Percentiles rank a stretch among this genome's conserved stretches.
Conservation (phyloP, 495 filamentous ascomycete species). For the Xylaria intraflava region DNA sequence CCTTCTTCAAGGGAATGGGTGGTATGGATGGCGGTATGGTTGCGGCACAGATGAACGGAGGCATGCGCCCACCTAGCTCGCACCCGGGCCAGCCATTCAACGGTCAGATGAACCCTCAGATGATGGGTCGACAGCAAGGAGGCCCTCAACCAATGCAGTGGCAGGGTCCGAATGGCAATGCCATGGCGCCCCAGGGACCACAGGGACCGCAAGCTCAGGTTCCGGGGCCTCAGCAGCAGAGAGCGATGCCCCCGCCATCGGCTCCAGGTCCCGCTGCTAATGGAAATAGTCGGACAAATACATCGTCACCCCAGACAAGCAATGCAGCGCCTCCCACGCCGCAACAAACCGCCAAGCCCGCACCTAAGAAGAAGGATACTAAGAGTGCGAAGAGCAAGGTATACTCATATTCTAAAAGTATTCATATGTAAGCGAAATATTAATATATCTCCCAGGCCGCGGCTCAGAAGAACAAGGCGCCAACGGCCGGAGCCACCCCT, state of each 20-base stretch:
- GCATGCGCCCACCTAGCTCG: slow-evolving; percentile 81
- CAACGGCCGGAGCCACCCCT: slow-evolving; percentile 63
- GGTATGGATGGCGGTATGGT: slow-evolving; percentile 54
- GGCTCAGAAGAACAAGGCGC: slow-evolving; percentile 70
- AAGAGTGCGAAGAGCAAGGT: slow-evolving; percentile 72
- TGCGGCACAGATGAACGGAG: slow-evolving; percentile 52
- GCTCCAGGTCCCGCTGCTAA: slow-evolving; percentile 58
- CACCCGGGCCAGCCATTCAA: slow-evolving; percentile 62
- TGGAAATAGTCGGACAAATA: slow-evolving; percentile 51
- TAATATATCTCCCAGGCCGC: slow-evolving; percentile 42
- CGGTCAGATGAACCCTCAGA: slow-evolving; percentile 57
- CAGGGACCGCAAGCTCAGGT: slow-evolving; percentile 56
- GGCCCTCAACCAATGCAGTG: slow-evolving; percentile 41
- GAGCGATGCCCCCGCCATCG: slow-evolving; percentile 84
- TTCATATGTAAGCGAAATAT: slow-evolving; percentile 23
- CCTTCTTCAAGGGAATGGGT: slow-evolving; percentile 46
- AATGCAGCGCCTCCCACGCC: slow-evolving; percentile 82
- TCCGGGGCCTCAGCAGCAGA: slow-evolving; percentile 67
- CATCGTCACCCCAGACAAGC: slow-evolving; percentile 71
- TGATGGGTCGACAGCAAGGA: slow-evolving; percentile 33
- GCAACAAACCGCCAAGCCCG: slow-evolving; percentile 66
- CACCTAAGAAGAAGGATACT: slow-evolving; percentile 78
- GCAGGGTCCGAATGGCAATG: slow-evolving; percentile 58
- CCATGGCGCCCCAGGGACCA: slow-evolving; percentile 55
- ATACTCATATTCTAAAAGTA: slow-evolving; percentile 30